Evolutionary conservation across 352 stramenopile genomes (phyloP).

Genomic region (Elongisporangium prolatum): DNA sequence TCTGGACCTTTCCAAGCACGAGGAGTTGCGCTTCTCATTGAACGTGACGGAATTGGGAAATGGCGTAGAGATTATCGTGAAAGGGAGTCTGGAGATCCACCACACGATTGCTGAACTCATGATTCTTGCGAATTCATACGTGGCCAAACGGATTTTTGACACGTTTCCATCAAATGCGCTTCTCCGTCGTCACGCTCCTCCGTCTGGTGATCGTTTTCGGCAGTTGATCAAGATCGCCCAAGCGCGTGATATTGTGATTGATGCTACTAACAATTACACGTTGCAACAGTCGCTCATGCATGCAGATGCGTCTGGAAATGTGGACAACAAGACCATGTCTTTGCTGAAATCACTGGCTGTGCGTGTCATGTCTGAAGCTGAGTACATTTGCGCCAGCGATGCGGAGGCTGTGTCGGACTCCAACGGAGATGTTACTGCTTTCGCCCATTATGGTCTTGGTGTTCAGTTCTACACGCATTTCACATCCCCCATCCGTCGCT

Average conservation of each 20-base stretch:
- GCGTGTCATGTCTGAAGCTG: constrained; percentile 92
- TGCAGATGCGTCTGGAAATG: constrained; percentile 49
- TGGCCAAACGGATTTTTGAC: constrained; percentile 81
- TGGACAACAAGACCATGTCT: constrained; percentile 78
- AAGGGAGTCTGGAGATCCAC: constrained; percentile 92
- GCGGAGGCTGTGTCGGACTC: constrained; percentile 29
- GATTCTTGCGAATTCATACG: constrained; percentile 91
- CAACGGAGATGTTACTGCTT: constrained; percentile 49
- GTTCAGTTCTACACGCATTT: constrained; percentile 91
- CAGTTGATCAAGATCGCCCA: constrained; percentile 72
- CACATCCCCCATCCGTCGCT: constrained; percentile 89
- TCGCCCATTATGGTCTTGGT: constrained; percentile 86
- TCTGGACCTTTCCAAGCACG: constrained; percentile 75
- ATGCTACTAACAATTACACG: constrained; percentile 79
- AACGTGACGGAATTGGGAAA: constrained; percentile 64
- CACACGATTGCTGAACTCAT: constrained; percentile 92
- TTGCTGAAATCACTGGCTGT: constrained; percentile 92
- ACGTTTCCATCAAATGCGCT: constrained; percentile 82
- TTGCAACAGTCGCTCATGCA: constrained; percentile 67
- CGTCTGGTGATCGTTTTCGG: constrained; percentile 67
- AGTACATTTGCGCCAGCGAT: constrained; percentile 87
- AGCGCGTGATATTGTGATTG: constrained; percentile 64
- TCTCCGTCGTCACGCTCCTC: constrained; percentile 81
- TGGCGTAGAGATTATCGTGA: constrained; percentile 83
- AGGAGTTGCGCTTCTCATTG: constrained; percentile 84